Conservation (phyloP, 441 rosid genomes). For the Arabidopsis hybrid region DNA sequence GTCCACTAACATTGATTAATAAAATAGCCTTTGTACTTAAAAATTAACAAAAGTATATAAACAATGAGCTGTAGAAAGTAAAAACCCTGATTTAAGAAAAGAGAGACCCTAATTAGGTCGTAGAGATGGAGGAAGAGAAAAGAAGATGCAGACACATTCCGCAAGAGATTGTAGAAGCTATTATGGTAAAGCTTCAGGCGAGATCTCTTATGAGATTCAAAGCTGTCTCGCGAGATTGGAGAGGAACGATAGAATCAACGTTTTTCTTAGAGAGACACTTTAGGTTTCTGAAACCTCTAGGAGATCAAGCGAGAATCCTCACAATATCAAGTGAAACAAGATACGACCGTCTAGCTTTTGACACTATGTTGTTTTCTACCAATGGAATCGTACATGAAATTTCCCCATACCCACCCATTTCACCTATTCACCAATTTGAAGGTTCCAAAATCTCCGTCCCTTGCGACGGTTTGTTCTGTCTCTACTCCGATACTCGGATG, state of each 20-base stretch:
- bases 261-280: background rate
- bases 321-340: background rate
- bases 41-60: too few relatives aligned
- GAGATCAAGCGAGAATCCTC: background rate
- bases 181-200: background rate
- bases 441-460: background rate
- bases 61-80: too few relatives aligned
- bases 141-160: background rate
- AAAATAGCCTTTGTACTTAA: too few relatives aligned
- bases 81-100: too few relatives aligned
- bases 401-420: background rate
- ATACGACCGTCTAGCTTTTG: background rate
- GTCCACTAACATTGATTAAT: too few relatives aligned
- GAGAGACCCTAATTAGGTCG: too few relatives aligned
- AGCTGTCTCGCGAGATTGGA: background rate
- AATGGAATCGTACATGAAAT: background rate
- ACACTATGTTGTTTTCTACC: background rate
- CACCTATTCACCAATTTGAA: background rate
- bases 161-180: background rate
- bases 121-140: background rate
- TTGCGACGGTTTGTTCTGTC: background rate
- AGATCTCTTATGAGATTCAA: background rate
- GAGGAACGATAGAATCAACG: background rate
- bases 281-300: background rate
- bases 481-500: background rate